A percentile compares a stretch with the other conserved stretches of the same genome.
These are phyloP conservation scores for Tolypocladium guangdongense DNA, from an alignment of 2,329 filamentous ascomycete species.

Conservation along the genomic window DNA sequence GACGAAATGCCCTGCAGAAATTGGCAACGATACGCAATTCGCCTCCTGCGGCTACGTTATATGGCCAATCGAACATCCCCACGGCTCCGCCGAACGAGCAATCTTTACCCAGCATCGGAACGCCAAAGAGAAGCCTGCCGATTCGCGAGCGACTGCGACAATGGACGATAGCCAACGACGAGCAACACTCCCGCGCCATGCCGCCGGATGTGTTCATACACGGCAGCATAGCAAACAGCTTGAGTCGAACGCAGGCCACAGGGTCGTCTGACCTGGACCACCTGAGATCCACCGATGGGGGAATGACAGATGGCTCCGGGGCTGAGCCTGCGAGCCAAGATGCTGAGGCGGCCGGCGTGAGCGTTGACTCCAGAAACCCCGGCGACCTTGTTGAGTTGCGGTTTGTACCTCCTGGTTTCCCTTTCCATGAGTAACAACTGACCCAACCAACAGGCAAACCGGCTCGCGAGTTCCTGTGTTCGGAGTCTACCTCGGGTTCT, in stretches of 20 bases:
- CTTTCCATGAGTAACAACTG: not conserved
- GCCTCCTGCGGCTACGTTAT: not conserved
- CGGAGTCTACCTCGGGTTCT: constrained; percentile 41
- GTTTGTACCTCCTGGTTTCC: constrained; percentile 8
- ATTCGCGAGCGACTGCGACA: constrained; percentile 30
- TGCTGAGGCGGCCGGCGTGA: constrained; percentile 13
- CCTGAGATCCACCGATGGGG: constrained; percentile 11
- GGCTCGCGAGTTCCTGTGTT: constrained; percentile 35
- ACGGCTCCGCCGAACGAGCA: not conserved
- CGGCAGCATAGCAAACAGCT: constrained; percentile 16
- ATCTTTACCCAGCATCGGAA: not conserved
- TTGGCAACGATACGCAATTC: constrained; percentile 6
- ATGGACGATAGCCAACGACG: constrained; percentile 29
- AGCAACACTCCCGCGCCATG: constrained; percentile 8
- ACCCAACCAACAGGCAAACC: constrained; percentile 10
- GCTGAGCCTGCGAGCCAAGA: constrained; percentile 16
- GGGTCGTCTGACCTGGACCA: constrained; percentile 20
- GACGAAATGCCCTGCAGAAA: constrained; percentile 1
- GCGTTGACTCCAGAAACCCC: constrained; percentile 16
- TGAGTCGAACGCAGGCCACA: constrained; percentile 22
- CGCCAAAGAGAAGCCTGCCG: constrained; percentile 1
- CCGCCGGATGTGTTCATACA: constrained; percentile 15
- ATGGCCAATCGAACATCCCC: constrained; percentile 1
- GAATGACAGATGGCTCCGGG: constrained; percentile 14
- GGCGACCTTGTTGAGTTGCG: constrained; percentile 43